Base-by-base conservation (phyloP, 2,329 filamentous ascomycete species). In the Fusarium liriodendri region DNA sequence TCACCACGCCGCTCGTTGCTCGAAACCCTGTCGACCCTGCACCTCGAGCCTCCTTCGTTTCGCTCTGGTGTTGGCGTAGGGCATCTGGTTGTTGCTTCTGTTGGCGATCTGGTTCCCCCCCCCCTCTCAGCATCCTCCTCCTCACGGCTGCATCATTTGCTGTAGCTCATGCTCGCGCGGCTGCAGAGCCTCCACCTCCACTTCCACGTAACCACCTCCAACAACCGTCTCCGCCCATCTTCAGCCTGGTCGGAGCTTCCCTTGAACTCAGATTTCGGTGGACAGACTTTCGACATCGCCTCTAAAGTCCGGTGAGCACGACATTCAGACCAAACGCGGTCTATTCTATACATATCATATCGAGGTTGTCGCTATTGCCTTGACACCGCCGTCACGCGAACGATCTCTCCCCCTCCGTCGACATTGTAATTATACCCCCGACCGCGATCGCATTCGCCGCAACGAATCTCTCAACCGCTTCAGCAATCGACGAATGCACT, bases 401-500 rank as follows among this genome's bases (percentile, higher is more conserved):
- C 70, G 29, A 47, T 47, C 55, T 50, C 45, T 25, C 54, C 35
- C 47, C 45, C n/a, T 20, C 55, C 50, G 38, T 40, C 60, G 32
- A 64, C 57, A 58, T 69, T 45, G 55, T 32, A 64, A 62, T 37
- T 64, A 55, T 65, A 57, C 50, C 50, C 57, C 58, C 45, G 59
- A 69, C 66, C 63, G 63, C 66, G 70, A 69, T 71, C 73, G 69
- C 69, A 69, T 62, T 55, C 66, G 54, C 62, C 65, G 62, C 69
- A 71, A 45, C 54, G 73, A 54, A 52, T 55, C 57, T 63, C 45
- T 55, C 68, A 61, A 63, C 42, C 58, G 61, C 58, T 50, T 37
- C 62, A 70, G 67, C 69, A 76, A 72, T 71, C 77, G 63, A 82
- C 83, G 83, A 78, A 84, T 84, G 83, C 82, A 73, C 76, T 77